Percentiles rank a stretch among this genome's conserved stretches.
These are phyloP conservation scores for Corinectria fuckeliana DNA, from an alignment of 2,329 filamentous ascomycete species.

Conservation along the genomic window DNA sequence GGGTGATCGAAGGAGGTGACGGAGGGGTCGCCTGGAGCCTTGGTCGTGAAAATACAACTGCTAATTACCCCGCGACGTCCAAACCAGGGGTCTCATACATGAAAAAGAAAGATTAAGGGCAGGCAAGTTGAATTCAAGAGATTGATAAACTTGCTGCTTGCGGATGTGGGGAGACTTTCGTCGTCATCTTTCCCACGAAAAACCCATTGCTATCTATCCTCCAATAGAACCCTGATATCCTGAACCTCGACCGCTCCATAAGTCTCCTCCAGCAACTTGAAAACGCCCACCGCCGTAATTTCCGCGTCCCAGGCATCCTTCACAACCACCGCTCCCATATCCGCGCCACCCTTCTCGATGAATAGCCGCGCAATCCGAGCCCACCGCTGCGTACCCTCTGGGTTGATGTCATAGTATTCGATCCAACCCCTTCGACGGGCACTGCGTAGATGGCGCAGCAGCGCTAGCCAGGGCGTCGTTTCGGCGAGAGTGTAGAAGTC, in stretches of 20 bases:
- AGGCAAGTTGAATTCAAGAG: too few relatives aligned
- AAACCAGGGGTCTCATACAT: too few relatives aligned
- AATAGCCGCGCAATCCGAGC: conserved; percentile 37
- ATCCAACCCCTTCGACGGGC: conserved; percentile 42
- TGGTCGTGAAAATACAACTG: too few relatives aligned
- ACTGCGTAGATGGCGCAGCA: conserved; percentile 41
- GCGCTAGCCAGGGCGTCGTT: conserved; percentile 40
- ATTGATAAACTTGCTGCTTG: too few relatives aligned
- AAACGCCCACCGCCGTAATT: conserved; percentile 36
- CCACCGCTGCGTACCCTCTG: conserved; percentile 40
- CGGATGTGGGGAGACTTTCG: too few relatives aligned
- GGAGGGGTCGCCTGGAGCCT: too few relatives aligned
- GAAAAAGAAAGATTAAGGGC: too few relatives aligned
- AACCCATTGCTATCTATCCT: neutral
- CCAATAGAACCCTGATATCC: conserved; percentile 19
- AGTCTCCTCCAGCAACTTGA: conserved; percentile 37
- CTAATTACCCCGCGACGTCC: too few relatives aligned
- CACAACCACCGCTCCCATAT: conserved; percentile 35
- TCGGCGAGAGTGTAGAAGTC: conserved; percentile 32
- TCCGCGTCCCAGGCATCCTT: conserved; percentile 42
- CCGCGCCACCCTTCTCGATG: conserved; percentile 35
- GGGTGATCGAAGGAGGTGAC: too few relatives aligned
- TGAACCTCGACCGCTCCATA: conserved; percentile 32
- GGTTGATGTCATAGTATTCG: conserved; percentile 37
- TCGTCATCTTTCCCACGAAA: too few relatives aligned